Evolutionary conservation across 1,284 basidiomycete species (phyloP).

Genomic region (Cutaneotrichosporon curvatum): DNA sequence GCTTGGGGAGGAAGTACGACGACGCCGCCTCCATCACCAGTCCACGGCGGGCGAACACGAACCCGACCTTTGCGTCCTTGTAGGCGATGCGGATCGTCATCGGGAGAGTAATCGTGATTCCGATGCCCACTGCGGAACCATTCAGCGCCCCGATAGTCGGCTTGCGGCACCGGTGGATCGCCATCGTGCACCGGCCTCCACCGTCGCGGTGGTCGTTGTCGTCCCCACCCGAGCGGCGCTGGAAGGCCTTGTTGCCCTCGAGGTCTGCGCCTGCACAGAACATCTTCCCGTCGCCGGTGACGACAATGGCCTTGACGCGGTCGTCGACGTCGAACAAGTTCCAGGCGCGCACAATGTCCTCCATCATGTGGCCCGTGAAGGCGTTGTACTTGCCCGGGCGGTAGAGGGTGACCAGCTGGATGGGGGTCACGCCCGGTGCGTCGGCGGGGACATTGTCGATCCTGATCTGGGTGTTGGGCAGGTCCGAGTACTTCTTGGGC

Average conservation of each 20-base stretch:
- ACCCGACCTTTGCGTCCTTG: conserved; percentile 15
- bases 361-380: conserved; percentile 14
- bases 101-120: conserved; percentile 17
- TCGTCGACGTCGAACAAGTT: conserved; percentile 11
- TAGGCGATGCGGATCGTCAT: conserved; percentile 15
- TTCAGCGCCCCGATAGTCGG: conserved; percentile 16
- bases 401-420: conserved; percentile 19
- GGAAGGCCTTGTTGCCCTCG: conserved; percentile 7
- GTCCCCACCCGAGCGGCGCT: conserved; percentile 1
- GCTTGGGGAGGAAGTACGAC: conserved; percentile 17
- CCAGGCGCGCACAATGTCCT: conserved; percentile 12
- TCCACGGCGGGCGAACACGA: conserved; percentile 17
- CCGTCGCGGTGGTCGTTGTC: conserved; percentile 14
- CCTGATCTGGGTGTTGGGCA: conserved; percentile 4
- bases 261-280: conserved; percentile 20
- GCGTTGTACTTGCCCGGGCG: conserved; percentile 14
- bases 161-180: conserved; percentile 17
- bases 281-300: conserved; percentile 15
- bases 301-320: conserved; percentile 15
- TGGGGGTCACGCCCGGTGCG: conserved; percentile 15
- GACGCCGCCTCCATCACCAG: conserved; percentile 15
- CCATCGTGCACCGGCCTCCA: conserved; percentile 13
- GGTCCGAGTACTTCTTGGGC: conserved; percentile 4
- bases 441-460: conserved; percentile 13
- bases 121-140: conserved; percentile 15